These are phyloP conservation scores for Ogataea hybrid DNA, from an alignment of 1,139 yeast species.

Conservation along the genomic window DNA sequence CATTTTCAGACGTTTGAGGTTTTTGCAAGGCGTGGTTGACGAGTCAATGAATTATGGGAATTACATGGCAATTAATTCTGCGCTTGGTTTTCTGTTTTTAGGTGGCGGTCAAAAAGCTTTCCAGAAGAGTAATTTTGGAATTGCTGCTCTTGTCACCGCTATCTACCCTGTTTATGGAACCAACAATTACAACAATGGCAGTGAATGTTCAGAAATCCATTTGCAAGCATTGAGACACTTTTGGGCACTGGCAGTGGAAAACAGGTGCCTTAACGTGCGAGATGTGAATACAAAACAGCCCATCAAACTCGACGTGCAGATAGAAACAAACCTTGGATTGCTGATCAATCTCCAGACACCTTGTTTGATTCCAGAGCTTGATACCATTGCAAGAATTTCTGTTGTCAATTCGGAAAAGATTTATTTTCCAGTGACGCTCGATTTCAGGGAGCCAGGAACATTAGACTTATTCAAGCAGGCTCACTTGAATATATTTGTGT, in stretches of 20 bases:
- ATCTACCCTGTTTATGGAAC: conserved; percentile 72
- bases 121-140: conserved; percentile 54
- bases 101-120: conserved; percentile 95
- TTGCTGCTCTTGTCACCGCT: conserved; percentile 73
- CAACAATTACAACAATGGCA: conserved; percentile 23
- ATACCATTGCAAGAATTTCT: conserved; percentile 45
- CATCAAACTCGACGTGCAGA: conserved; percentile 47
- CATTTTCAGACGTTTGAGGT: conserved; percentile 68
- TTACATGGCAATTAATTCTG: conserved; percentile 76
- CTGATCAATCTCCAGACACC: conserved; percentile 48
- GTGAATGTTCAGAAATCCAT: conserved; percentile 49
- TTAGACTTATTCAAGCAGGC: conserved; percentile 42
- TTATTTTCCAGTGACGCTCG: conserved; percentile 29
- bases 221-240: conserved; percentile 86
- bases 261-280: conserved; percentile 73
- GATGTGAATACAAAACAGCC: conserved; percentile 63
- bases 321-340: conserved; percentile 43
- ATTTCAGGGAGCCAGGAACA: conserved; percentile 25
- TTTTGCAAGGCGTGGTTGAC: conserved; percentile 58
- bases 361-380: conserved; percentile 63
- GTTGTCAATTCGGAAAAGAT: conserved; percentile 24
- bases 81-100: conserved; percentile 81
- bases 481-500: conserved; percentile 49
- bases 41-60: conserved; percentile 59
- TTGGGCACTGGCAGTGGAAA: conserved; percentile 86